phyloP scores from a whole-genome alignment of 1,284 basidiomycete species.

The Acaromyces ingoldii region DNA sequence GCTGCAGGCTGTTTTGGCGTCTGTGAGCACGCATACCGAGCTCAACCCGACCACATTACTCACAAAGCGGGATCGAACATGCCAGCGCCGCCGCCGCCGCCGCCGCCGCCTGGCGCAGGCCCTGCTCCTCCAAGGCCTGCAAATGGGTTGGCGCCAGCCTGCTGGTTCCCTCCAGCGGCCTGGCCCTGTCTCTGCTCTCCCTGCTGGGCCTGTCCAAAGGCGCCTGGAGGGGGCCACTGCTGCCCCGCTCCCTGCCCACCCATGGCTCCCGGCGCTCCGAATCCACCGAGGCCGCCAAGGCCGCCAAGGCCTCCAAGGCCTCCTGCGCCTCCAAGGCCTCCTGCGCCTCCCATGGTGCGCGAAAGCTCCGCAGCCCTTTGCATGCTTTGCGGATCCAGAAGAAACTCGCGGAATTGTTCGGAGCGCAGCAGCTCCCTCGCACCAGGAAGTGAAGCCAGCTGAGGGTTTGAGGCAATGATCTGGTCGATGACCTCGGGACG shows the following conservation, averaged over 20 bases:
- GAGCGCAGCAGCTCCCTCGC: constrained; percentile 36
- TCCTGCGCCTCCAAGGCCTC: constrained; percentile 19
- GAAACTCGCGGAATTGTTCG: constrained; percentile 43
- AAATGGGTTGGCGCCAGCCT: not conserved
- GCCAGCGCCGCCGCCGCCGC: constrained; percentile 3
- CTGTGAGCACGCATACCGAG: not conserved
- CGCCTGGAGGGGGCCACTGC: constrained; percentile 13
- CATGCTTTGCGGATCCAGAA: constrained; percentile 46
- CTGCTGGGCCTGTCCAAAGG: constrained; percentile 6
- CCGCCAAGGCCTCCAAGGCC: constrained; percentile 21
- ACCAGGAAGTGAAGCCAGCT: constrained; percentile 32
- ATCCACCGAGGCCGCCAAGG: not conserved
- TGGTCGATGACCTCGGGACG: constrained; percentile 48
- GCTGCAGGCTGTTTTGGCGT: constrained; percentile 5
- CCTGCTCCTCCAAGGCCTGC: constrained; percentile 2
- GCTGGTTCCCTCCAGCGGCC: not conserved
- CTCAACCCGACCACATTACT: not conserved
- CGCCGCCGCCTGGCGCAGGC: constrained; percentile 4
- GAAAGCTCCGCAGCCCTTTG: constrained; percentile 40
- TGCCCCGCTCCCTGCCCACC: constrained; percentile 16
- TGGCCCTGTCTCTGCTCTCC: constrained; percentile 1
- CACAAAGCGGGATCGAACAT: constrained; percentile 12
- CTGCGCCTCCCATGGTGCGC: constrained; percentile 28
- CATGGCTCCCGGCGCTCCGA: constrained; percentile 14
- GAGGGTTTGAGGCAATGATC: constrained; percentile 45